Evolutionary conservation across 371 early-diverging fungal species (phyloP), one percentile per base, ranked within the genome.

Genomic region (Lichtheimia ramosa): DNA sequence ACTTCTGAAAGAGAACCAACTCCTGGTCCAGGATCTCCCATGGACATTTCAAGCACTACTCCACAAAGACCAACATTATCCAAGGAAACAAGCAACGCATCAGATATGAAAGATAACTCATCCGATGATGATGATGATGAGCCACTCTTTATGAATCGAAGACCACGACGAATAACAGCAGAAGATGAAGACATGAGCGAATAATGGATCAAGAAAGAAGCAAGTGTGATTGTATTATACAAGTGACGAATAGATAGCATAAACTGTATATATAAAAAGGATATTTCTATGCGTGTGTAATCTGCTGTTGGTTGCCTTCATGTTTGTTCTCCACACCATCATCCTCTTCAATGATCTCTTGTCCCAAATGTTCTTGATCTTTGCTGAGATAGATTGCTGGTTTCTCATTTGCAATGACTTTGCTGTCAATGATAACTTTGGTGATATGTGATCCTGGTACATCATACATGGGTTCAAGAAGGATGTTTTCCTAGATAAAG

Each of bases 391-490:
- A 91, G 46, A 85, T 55, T 0, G 89, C 80, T 12, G 85, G 76
- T 60, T 83, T 85, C 53, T 81, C 77, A 55, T 82, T 79, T 12
- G 66, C 50, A 0, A 82, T 87, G 0, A 86, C 88, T 24, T 85
- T 84, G 51, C 85, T 79, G 54, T 88, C 86, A 59, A 92, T 81
- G 3, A 92, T 83, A 23, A 91, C 85, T 48, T 89, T 83, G 40
- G 77, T 74, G 48, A 89, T 84, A n/a, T 83, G 81, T 5, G 90
- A 83, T 12, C 83, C 88, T 15, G 93, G 93, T 14, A 89, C 83
- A 51, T 92, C 91, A 61, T 82, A 92, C 93, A 92, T 92, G 5
- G 91, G 89, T 49, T 89, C 91, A 58, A 91, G 67, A 53, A 92
- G 66, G 18, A 90, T 34, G 40, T 83, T 85, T 79, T 92, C 92